Evolutionary conservation across 352 stramenopile genomes (phyloP), one percentile per base, ranked within the genome.

Genomic region (Thraustotheca clavata): DNA sequence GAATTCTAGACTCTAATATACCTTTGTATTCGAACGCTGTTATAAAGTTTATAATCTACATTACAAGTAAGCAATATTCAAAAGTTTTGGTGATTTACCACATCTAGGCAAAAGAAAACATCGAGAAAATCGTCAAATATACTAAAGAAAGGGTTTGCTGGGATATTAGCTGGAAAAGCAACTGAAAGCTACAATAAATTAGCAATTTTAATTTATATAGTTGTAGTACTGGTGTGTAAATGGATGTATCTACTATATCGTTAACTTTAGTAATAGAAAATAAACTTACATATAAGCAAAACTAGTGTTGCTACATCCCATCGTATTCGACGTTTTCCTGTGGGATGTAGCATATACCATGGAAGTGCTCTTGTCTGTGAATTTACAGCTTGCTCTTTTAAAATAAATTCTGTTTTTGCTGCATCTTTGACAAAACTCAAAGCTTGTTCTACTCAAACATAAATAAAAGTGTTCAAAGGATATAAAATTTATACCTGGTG

Each of bases 301-400:
- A 62, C 67, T 40, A 90, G 77, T 0, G 79, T 88, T 7, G 84
- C 32, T 22, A 92, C 49, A 50, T 92, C 83, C 83, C 83, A 92
- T 0, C 83, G 83, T 48, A 89, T 46, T 9, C 80, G 77, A 40
- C 90, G 87, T 67, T 87, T 88, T 57, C 83, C 60, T 67, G 89
- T 63, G 0, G 80, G 83, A 20, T 83, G 89, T 34, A 90, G 81
- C 49, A 92, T 69, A 49, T 80, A 90, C 67, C 72, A 80, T 1
- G 80, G 83, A 12, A 97, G 77, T 38, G 63, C 88, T 7, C 76
- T 80, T 32, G 93, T 85, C 46, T 95, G 80, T 54, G 91, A 87
- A n/a, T 86, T 79, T 41, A 88, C 73, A 47, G 86, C 81, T 50
- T 88, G 87, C 59, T 94, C 85, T 62, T 91, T 95, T 47, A 96